Conservation (phyloP, 441 rosid species). For the Gossypium lobatum region DNA sequence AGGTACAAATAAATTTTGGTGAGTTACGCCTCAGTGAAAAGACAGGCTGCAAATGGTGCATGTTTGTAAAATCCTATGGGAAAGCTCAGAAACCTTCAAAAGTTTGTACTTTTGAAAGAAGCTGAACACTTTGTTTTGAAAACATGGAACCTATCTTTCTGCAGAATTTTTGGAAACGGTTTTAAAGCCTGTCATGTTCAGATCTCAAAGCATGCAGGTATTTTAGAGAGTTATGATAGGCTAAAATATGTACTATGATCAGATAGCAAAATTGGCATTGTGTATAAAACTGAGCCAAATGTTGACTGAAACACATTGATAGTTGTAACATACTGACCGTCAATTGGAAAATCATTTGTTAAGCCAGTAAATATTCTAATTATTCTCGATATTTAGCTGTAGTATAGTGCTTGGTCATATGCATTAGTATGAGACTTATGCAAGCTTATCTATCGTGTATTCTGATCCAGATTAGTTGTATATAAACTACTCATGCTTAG, state of each 20-base stretch:
- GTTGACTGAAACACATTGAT: not conserved
- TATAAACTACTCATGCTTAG: not conserved
- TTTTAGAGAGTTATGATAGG: not conserved
- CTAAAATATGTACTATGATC: not conserved
- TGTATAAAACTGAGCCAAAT: not conserved
- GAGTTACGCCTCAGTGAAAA: not conserved
- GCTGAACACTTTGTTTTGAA: not conserved
- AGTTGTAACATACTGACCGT: not conserved
- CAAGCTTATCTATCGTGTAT: not conserved
- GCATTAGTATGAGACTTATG: not conserved
- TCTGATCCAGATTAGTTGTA: not conserved
- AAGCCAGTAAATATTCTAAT: not conserved
- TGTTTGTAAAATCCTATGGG: not conserved
- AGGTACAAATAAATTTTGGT: not conserved
- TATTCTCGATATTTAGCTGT: not conserved
- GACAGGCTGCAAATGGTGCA: not conserved
- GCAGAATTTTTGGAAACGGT: not conserved
- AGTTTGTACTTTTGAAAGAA: not conserved
- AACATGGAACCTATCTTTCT: not conserved
- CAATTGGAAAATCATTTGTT: not conserved
- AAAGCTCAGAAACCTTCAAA: not conserved
- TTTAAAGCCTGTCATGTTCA: not conserved
- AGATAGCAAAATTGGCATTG: not conserved
- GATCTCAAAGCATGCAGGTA: not conserved
- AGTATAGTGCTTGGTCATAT: not conserved